Evolutionary conservation across 306 rosid species (phyloP).

Genomic region (Trifolium repens): DNA sequence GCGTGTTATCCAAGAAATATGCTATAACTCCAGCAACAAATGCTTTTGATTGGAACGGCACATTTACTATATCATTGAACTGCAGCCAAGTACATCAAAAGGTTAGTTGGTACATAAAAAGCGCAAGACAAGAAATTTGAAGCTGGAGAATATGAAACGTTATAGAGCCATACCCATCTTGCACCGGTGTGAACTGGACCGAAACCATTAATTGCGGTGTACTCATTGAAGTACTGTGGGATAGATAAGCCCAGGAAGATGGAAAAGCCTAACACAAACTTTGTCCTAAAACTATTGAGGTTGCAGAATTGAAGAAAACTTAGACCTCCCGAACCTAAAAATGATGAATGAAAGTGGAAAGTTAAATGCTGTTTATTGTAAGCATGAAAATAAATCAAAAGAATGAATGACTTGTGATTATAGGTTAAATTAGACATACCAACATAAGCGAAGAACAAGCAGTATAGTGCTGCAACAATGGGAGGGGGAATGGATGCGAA

Average conservation of each 20-base stretch:
- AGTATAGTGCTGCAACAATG: constrained; percentile 88
- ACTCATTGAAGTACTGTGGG: constrained; percentile 96
- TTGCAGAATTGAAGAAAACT: constrained; percentile 98
- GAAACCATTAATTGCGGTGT: constrained; percentile 72
- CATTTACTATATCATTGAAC: constrained; percentile 95
- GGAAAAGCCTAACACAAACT: constrained; percentile 85
- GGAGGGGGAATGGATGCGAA: constrained; percentile 94
- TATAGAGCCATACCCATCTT: constrained; percentile 80
- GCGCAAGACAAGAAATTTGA: background rate
- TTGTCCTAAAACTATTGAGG: constrained; percentile 92
- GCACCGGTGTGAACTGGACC: constrained; percentile 90
- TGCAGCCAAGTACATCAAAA: constrained; percentile 37
- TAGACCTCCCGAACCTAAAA: constrained; percentile 78
- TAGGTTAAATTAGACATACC: constrained; percentile 60
- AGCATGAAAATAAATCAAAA: constrained; percentile 22
- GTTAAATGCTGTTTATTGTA: constrained; percentile 16
- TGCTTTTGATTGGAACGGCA: constrained; percentile 89
- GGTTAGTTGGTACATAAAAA: background rate
- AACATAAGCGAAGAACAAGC: constrained; percentile 93
- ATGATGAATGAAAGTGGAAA: constrained; percentile 2
- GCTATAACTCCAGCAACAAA: constrained; percentile 88
- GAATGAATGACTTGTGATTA: constrained; percentile 11
- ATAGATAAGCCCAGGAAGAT: constrained; percentile 91
- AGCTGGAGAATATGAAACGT: background rate
- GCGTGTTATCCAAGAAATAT: constrained; percentile 86